Evolutionary conservation across 352 stramenopile genomes (phyloP), one percentile per base, ranked within the genome.

Genomic region (Blastocystis sp.): DNA sequence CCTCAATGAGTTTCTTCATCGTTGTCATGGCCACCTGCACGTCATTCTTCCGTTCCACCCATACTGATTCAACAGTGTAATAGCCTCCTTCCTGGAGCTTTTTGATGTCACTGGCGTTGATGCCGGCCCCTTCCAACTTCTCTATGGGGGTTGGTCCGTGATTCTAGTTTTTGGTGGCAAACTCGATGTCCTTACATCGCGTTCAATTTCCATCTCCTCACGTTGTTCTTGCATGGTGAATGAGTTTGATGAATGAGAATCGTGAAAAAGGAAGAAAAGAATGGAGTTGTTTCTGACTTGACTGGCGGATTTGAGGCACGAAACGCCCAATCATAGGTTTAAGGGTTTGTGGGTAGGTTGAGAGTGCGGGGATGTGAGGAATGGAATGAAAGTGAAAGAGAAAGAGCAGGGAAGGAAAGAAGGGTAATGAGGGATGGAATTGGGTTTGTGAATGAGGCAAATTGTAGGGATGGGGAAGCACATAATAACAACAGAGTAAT

Each of bases 21-120:
- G 96, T 99, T 16, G 94, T 92, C 91, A 98, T 96, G 1, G 89
- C 53, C 86, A 96, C 51, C 51, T 61, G 27, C 11, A 61, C 11
- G n/a, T 61, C 14, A 61, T 9, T 9, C n/a, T 94, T 92, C 91
- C 98, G 96, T 4, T 95, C 95, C 16, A 11, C 11, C 87, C 88
- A 46, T 86, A 96, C 94, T 34, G 95, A 93, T 89, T 99, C 96
- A 18, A 99, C 92, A 4, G 96, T 99, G 90, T 97, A 93, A 90
- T 97, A 97, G 7, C 94, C 94, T 0, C 93, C 94, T 56, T 97
- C 94, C 87, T 97, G 96, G 32, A 99, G 91, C 85, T 99, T 98
- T 87, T 97, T 96, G 67, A 98, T 94, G 89, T 99, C 96, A 46
- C 94, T 95, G 44, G 93, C 90, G 77, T 97, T 97, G 73, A 99